These are phyloP conservation scores for Logfia minima DNA, from an alignment of 129 eudicot species.

Conservation along the genomic window DNA sequence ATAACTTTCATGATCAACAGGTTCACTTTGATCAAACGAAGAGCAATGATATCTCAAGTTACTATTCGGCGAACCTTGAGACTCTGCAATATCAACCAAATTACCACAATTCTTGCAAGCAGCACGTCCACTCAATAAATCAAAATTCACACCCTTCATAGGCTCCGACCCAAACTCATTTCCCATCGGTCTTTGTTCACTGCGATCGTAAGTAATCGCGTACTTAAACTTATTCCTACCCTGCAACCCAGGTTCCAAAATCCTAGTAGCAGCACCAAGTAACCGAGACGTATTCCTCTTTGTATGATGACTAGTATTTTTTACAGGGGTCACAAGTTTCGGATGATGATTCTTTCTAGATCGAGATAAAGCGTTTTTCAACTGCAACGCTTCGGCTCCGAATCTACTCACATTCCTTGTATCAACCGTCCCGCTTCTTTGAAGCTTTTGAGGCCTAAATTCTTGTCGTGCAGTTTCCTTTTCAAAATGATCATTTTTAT, in stretches of 20 bases:
- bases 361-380: conserved; percentile 61
- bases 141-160: conserved; percentile 20
- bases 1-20: conserved; percentile 12
- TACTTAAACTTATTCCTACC: conserved; percentile 46
- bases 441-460: conserved; percentile 79
- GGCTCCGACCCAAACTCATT: conserved; percentile 30
- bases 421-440: conserved; percentile 56
- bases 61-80: conserved; percentile 31
- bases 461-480: conserved; percentile 45
- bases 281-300: conserved; percentile 53
- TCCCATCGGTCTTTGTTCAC: conserved; percentile 14
- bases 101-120: conserved; percentile 63
- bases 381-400: conserved; percentile 67
- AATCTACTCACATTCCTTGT: conserved; percentile 49
- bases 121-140: conserved; percentile 28
- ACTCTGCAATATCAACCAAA: conserved; percentile 39
- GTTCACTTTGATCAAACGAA: conserved; percentile 28
- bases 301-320: conserved; percentile 49
- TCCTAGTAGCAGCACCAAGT: conserved; percentile 75
- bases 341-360: conserved; percentile 61
- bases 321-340: conserved; percentile 64
- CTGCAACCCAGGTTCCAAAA: conserved; percentile 66
- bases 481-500: conserved; percentile 23
- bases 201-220: conserved; percentile 50
- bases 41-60: conserved; percentile 29